Base-by-base conservation (phyloP, 2,329 filamentous ascomycete genomes). In the Colletotrichum godetiae region DNA sequence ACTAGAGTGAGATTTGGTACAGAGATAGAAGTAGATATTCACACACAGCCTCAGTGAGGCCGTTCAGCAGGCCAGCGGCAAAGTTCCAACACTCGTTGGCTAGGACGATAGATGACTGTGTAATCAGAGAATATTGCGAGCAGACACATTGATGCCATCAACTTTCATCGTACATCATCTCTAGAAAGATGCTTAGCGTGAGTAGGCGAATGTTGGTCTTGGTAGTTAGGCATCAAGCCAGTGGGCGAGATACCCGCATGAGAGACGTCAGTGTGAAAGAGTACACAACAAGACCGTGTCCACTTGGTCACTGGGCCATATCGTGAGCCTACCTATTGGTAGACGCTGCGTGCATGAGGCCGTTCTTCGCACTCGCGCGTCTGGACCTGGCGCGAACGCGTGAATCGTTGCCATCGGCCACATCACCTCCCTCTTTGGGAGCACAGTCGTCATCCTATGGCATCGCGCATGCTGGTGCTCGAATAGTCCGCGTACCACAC, bases 1-100 rank as follows among this genome's bases (percentile, higher is more conserved):
- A 53, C 19, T 35, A 49, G 37, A 49, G 27, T 46, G 35, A 33
- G 27, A 13, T 31, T 27, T 24, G 22, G 42, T 4, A 42, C 19
- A 7, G 35, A 61, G 52, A 49, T 66, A n/a, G 57, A 73, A 66
- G 56, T 66, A 31, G 57, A 73, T 55, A 57, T 66, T 65, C 67
- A 73, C 61, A 66, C 67, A 73, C 56, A 66, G 71, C 71, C 67
- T 33, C 55, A 31, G 19, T 42, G 35, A 73, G 35, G 67, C 71
- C 67, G 33, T 71, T 37, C 42, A 19, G n/a, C 31, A 24, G 27
- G 49, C 42, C 61, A 52, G n/a, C 49, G 57, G 31, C 19, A 61
- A 35, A 22, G 55, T 59, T 33, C 19, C 55, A 52, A 12, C 5
- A 42, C 22, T n/a, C 22, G 65, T 60, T 60, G 46, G n/a, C 61